phyloP scores from a whole-genome alignment of 1,284 basidiomycete species.

The Lignosus rhinocerotis region DNA sequence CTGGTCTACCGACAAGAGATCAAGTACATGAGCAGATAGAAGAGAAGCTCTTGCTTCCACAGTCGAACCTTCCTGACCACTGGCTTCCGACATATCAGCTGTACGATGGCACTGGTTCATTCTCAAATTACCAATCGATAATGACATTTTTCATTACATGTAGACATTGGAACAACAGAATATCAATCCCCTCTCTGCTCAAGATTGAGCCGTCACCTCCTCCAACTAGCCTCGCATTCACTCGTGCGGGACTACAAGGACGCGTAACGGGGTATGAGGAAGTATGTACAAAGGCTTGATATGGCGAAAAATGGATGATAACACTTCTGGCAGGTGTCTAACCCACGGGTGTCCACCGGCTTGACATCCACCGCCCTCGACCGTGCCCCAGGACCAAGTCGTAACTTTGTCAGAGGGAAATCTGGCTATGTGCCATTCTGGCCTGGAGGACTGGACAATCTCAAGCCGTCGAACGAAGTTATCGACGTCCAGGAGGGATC shows the following conservation, averaged over 20 bases:
- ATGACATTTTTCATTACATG: background rate
- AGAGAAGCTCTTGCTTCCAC: slow-evolving; percentile 66
- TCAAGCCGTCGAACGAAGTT: slow-evolving; percentile 39
- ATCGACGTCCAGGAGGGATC: slow-evolving; percentile 34
- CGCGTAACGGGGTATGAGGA: slow-evolving; percentile 81
- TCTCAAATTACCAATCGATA: background rate
- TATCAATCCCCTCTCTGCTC: slow-evolving; percentile 64
- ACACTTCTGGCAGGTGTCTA: slow-evolving; percentile 44
- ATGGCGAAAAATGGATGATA: background rate
- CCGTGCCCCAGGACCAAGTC: slow-evolving; percentile 75
- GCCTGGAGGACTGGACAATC: slow-evolving; percentile 83
- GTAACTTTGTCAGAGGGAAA: slow-evolving; percentile 91
- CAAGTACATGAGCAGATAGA: slow-evolving; percentile 68
- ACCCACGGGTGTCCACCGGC: slow-evolving; percentile 53
- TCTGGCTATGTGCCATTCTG: slow-evolving; percentile 90
- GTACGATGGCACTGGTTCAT: slow-evolving; percentile 41
- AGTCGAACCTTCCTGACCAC: slow-evolving; percentile 59
- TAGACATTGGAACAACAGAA: slow-evolving; percentile 71
- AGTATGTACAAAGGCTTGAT: slow-evolving; percentile 36
- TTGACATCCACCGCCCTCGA: slow-evolving; percentile 82
- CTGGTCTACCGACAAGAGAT: slow-evolving; percentile 54
- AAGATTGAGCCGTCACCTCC: slow-evolving; percentile 67
- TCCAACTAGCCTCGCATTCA: slow-evolving; percentile 77
- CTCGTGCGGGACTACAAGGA: slow-evolving; percentile 79
- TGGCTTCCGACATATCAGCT: slow-evolving; percentile 78